phyloP scores from a whole-genome alignment of 2,329 filamentous ascomycete species.

The Emergomyces pasteurianus region DNA sequence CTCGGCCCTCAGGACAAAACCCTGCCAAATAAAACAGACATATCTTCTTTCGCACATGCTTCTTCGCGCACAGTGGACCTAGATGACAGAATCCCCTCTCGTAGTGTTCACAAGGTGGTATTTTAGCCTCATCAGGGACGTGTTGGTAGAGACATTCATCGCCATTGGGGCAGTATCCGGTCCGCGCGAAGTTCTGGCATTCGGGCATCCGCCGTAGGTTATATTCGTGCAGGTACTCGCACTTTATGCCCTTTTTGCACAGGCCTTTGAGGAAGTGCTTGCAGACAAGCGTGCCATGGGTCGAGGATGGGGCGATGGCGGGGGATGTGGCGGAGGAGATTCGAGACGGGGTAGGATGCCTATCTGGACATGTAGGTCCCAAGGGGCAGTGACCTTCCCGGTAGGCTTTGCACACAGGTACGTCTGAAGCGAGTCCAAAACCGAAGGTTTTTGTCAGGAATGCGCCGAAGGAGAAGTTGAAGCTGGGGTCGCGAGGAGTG shows the following conservation, averaged over 20 bases:
- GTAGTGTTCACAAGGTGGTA: constrained; percentile 79
- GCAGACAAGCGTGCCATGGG: constrained; percentile 61
- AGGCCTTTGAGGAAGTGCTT: constrained; percentile 97
- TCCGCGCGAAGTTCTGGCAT: constrained; percentile 90
- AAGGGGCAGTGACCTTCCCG: constrained; percentile 76
- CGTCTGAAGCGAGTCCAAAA: constrained; percentile 66
- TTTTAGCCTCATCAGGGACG: constrained; percentile 68
- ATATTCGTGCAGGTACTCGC: constrained; percentile 98
- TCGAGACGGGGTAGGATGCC: constrained; percentile 49
- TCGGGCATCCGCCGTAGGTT: constrained; percentile 97
- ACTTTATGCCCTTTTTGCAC: constrained; percentile 93
- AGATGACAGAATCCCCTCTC: constrained; percentile 90
- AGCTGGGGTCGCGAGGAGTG: constrained; percentile 24
- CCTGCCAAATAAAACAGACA: constrained; percentile 83
- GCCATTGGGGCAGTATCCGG: constrained; percentile 90
- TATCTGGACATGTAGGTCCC: constrained; percentile 73
- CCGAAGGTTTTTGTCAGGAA: constrained; percentile 76
- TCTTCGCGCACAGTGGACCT: constrained; percentile 74
- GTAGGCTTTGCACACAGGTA: constrained; percentile 77
- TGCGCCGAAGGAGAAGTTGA: constrained; percentile 68
- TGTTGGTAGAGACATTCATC: constrained; percentile 93
- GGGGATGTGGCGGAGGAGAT: constrained; percentile 33
- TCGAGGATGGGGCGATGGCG: constrained; percentile 30
- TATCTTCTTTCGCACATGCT: constrained; percentile 69
- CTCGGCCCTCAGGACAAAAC: constrained; percentile 76